Base-by-base conservation (phyloP, 306 rosid genomes). In the Casuarina glauca region DNA sequence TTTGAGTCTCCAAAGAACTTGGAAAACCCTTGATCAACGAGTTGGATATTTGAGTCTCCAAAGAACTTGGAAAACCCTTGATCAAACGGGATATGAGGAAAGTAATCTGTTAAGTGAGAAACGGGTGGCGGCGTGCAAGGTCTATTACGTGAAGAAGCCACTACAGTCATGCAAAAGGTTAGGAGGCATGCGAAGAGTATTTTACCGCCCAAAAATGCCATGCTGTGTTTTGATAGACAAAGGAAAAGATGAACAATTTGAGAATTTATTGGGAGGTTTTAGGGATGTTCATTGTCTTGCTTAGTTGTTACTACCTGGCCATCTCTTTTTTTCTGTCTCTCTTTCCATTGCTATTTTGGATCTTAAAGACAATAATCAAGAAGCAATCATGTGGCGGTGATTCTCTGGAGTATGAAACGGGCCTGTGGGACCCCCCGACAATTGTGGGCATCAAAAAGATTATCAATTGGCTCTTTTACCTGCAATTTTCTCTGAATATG, bases 301-400 rank as follows among this genome's bases (percentile, higher is more conserved):
- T 84, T 88, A 89, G 98, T 86, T 94, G 98, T 92, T 85, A 77
- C 78, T 87, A 87, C 94, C 98, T 94, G 98, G 91, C 84, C 75
- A 48, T 68, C 80, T 73, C 72, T 78, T 72, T 76, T 64, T 76
- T 20, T 20, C 26, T 53, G 78, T 73, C 58, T 80, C 83, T 43
- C 70, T 80, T 79, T 81, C 68, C 54, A 61, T 69, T 26, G 69
- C 76, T 20, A 20, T 20, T 20, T 20, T 20, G 26, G 26, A 20
- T 20, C 26, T 20, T 20, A 20, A 20, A 20, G 26, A 20, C 26
- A 20, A 20, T 76, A 73, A 79, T 70, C 39, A 42, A 73, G 15
- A 53, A 79, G 70, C 82, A 43, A 75, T 82, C 88, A 89, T 82
- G 85, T 88, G 89, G 74, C 39, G 43, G 42, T 76, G 87, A 86